These are phyloP conservation scores for Candida sp. DNA, from an alignment of 1,139 yeast species.

Conservation along the genomic window DNA sequence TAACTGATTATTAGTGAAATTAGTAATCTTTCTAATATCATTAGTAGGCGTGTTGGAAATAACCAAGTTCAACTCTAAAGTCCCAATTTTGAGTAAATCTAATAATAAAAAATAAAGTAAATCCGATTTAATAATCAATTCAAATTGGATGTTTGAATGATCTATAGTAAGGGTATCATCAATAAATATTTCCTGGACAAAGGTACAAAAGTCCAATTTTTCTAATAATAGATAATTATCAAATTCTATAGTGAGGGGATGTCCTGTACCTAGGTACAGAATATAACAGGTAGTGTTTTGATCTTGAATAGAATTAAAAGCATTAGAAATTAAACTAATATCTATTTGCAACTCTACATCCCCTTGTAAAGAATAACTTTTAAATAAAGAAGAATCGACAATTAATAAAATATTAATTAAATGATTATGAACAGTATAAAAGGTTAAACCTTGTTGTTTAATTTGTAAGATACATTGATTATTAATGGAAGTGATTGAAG, in stretches of 20 bases:
- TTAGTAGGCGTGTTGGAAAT: constrained; percentile 15
- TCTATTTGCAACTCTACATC: constrained; percentile 35
- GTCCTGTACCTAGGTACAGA: constrained; percentile 53
- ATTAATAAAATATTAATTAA: constrained; percentile 32
- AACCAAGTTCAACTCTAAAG: constrained; percentile 56
- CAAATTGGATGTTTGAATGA: constrained; percentile 50
- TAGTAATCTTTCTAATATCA: constrained; percentile 8
- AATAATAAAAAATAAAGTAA: constrained; percentile 60
- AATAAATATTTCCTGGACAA: constrained; percentile 21
- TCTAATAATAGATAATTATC: constrained; percentile 71
- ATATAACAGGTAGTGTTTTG: constrained; percentile 27
- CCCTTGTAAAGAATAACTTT: constrained; percentile 19
- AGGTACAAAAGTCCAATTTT: constrained; percentile 66
- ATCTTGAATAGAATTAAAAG: constrained; percentile 24
- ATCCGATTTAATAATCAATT: constrained; percentile 65
- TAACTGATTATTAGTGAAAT: constrained; percentile 27
- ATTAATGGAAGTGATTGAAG: constrained; percentile 29
- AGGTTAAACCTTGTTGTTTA: constrained; percentile 26
- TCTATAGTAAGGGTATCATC: constrained; percentile 40
- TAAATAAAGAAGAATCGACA: constrained; percentile 36
- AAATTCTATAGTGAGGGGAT: constrained; percentile 66
- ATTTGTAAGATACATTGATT: constrained; percentile 35
- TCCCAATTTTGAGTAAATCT: constrained; percentile 64
- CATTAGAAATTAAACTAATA: constrained; percentile 29
- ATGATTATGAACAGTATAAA: constrained; percentile 38